Base-by-base conservation (phyloP, 768 basidiomycete species). In the Chalciporus chontae region DNA sequence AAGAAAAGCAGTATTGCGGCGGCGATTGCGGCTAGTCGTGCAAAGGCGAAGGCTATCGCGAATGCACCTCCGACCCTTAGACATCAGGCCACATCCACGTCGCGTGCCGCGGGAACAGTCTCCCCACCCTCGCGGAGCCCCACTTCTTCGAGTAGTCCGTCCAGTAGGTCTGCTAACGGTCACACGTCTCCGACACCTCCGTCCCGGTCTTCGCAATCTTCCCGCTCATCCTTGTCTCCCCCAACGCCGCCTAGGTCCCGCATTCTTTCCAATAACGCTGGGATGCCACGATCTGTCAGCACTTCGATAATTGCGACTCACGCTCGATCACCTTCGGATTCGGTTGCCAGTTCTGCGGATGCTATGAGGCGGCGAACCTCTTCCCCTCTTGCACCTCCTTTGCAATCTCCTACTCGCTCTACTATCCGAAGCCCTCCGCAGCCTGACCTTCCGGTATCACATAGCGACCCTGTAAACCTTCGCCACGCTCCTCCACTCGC, bases 1-100 rank as follows among this genome's bases (percentile, higher is more conserved):
- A 93, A 92, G 71, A 93, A 93, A 68, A 81, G 80, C 40, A 90
- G 89, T 50, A 74, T 94, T 48, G 85, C 89, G 36, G 89, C 92
- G 8, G 83, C 90, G 19, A 89, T 94, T 59, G 93, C 93, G 36
- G 91, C 93, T 18, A 94, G 88, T 63, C 79, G 92, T 19, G 90
- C 87, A 14, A 94, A 90, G 64, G 89, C 90, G 14, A 91, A 84
- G 60, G 85, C 81, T 18, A 90, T 90, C 52, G 88, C 90, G 3
- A 84, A 77, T 27, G 87, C 89, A 8, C 90, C 90, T 17, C 90
- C 90, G 4, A 79, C 79, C 44, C 73, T 90, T 43, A 78, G 85
- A 45, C 90, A 92, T 65, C 88, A 90, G 64, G 87, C 89, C 5
- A 91, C 87, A 8, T 87, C 89, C 43, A 72, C 70, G 14, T 74